phyloP scores from a whole-genome alignment of 1,139 yeast genomes.

The Arxiozyma slooffiae region DNA sequence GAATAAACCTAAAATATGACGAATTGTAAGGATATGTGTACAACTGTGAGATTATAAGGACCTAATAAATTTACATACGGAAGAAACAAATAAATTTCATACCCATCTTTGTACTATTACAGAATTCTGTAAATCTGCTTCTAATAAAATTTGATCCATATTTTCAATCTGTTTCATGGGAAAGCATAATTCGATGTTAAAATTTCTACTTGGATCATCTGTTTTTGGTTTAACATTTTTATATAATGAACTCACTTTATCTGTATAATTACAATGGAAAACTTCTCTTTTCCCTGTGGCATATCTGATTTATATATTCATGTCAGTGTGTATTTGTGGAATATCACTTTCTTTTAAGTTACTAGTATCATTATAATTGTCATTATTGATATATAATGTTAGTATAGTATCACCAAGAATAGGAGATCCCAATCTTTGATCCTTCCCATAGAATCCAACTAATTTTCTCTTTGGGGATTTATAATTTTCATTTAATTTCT shows the following conservation, averaged over 20 bases:
- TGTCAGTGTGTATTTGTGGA: conserved; percentile 33
- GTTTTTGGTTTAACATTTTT: conserved; percentile 50
- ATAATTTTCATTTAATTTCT: conserved; percentile 74
- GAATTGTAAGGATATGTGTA: background rate
- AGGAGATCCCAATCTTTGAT: conserved; percentile 86
- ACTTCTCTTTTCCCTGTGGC: conserved; percentile 71
- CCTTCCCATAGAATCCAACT: conserved; percentile 73
- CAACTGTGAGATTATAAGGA: too few species aligned
- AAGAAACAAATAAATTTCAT: too few species aligned
- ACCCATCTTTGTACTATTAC: conserved; percentile 87
- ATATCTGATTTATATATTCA: conserved; percentile 71
- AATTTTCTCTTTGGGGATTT: conserved; percentile 55
- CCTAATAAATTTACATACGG: too few species aligned
- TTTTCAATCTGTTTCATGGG: conserved; percentile 69
- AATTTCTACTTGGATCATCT: conserved; percentile 40
- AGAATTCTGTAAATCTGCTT: conserved; percentile 70
- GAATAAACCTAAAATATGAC: background rate
- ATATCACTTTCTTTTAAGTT: too few species aligned
- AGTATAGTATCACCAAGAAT: conserved; percentile 56
- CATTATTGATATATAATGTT: conserved; percentile 13
- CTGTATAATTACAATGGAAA: conserved; percentile 54
- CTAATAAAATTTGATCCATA: conserved; percentile 47
- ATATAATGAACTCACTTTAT: conserved; percentile 59
- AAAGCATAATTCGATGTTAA: conserved; percentile 70
- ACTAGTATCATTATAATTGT: background rate